Conservation (phyloP, 1,284 basidiomycete genomes). For the Fomitiporia mediterranea region DNA sequence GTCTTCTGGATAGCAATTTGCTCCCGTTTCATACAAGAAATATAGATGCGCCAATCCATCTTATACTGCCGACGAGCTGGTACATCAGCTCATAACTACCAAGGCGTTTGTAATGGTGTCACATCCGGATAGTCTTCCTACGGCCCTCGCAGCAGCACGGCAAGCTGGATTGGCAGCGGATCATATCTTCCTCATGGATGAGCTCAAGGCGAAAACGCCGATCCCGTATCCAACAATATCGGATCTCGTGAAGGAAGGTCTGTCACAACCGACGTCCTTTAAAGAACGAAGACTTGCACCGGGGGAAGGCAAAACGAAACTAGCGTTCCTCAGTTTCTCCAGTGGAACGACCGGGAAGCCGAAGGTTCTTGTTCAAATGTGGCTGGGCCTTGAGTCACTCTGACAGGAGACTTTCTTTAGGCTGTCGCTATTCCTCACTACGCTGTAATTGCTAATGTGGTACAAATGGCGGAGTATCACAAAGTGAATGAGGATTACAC, state of each 20-base stretch:
- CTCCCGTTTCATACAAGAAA: too few species aligned
- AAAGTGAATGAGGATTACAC: slow-evolving; percentile 39
- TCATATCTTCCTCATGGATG: slow-evolving; percentile 51
- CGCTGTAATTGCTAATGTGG: slow-evolving; percentile 59
- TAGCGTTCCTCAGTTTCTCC: slow-evolving; percentile 76
- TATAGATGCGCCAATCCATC: slow-evolving; percentile 59
- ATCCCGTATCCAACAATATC: slow-evolving; percentile 39
- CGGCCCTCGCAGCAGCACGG: slow-evolving; percentile 48
- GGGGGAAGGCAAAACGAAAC: slow-evolving; percentile 61
- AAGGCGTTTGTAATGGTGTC: slow-evolving; percentile 55
- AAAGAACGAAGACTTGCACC: slow-evolving; percentile 46
- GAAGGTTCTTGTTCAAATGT: slow-evolving; percentile 49
- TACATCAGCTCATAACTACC: slow-evolving; percentile 53
- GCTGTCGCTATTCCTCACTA: slow-evolving; percentile 70
- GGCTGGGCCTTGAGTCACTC: slow-evolving; percentile 1
- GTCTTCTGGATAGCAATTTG: too few species aligned
- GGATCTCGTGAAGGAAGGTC: slow-evolving; percentile 50
- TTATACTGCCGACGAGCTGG: slow-evolving; percentile 63
- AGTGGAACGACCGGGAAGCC: slow-evolving; percentile 82
- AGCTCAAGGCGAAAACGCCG: slow-evolving; percentile 15
- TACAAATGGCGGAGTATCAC: slow-evolving; percentile 54
- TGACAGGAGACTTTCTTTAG: slow-evolving; percentile 30
- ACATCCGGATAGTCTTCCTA: slow-evolving; percentile 47
- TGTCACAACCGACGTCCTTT: slow-evolving; percentile 39
- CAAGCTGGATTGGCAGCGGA: slow-evolving; percentile 48